phyloP scores from a whole-genome alignment of 495 filamentous ascomycete species.

The Filosporella fistucella region DNA sequence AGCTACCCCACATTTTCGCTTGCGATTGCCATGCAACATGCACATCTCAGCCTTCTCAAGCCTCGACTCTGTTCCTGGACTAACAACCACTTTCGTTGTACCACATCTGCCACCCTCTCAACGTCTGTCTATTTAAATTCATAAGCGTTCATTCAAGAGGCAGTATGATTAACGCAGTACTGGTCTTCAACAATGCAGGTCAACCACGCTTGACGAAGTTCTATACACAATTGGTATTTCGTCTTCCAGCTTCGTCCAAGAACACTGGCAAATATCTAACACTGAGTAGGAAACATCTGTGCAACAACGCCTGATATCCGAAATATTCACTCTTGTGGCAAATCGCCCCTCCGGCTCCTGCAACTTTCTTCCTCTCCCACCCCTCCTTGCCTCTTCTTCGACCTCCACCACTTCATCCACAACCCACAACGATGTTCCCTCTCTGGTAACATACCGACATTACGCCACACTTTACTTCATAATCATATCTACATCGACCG shows the following conservation, averaged over 20 bases:
- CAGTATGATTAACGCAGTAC: slow-evolving; percentile 94
- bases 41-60: slow-evolving; percentile 14
- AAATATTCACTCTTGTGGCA: slow-evolving; percentile 96
- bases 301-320: slow-evolving; percentile 91
- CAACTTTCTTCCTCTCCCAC: slow-evolving; percentile 82
- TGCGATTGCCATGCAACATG: neutral
- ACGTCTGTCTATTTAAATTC: neutral
- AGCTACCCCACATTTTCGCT: slow-evolving; percentile 27
- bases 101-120: neutral
- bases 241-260: slow-evolving; percentile 5
- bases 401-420: slow-evolving; percentile 49
- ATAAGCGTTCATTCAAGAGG: neutral
- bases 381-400: slow-evolving; percentile 43
- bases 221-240: slow-evolving; percentile 89
- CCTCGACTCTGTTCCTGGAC: neutral
- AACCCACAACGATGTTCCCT: slow-evolving; percentile 78
- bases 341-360: slow-evolving; percentile 83
- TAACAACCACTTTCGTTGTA: neutral
- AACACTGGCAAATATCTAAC: slow-evolving; percentile 16
- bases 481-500: slow-evolving; percentile 93
- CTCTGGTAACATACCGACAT: slow-evolving; percentile 96
- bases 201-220: slow-evolving; percentile 97
- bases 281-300: slow-evolving; percentile 90
- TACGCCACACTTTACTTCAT: slow-evolving; percentile 99
- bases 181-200: slow-evolving; percentile 98